These are phyloP conservation scores for Pythium oligandrum DNA, from an alignment of 352 stramenopile genomes.

Conservation along the genomic window DNA sequence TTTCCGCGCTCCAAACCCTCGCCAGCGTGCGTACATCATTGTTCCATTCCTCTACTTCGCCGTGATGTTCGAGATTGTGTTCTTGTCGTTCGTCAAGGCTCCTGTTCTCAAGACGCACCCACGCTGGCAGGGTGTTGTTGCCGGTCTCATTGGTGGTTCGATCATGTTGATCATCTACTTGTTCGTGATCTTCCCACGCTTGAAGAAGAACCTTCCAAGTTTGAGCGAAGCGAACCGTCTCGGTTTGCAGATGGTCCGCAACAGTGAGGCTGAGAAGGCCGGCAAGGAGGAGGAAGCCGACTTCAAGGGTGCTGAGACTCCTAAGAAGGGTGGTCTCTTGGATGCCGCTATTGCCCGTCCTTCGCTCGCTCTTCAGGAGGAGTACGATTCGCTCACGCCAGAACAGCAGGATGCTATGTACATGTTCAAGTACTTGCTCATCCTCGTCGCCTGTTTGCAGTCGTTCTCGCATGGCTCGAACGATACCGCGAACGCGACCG, in stretches of 20 bases:
- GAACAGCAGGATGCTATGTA: constrained; percentile 39
- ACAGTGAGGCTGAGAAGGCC: too few species aligned
- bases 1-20: constrained; percentile 28
- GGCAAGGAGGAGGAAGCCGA: too few species aligned
- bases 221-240: constrained; percentile 11
- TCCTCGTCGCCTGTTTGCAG: constrained; percentile 56
- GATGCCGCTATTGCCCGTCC: constrained; percentile 8
- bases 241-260: constrained; percentile 1
- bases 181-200: constrained; percentile 24
- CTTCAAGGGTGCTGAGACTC: too few species aligned
- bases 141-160: neutral
- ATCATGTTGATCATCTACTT: constrained; percentile 7
- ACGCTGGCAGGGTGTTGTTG: neutral
- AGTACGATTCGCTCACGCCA: constrained; percentile 22
- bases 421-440: constrained; percentile 57
- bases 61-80: constrained; percentile 36
- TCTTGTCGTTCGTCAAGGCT: constrained; percentile 47
- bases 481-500: constrained; percentile 80
- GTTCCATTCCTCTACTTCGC: constrained; percentile 45
- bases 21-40: constrained; percentile 26
- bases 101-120: constrained; percentile 2
- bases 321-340: too few species aligned
- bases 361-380: constrained; percentile 12
- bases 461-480: constrained; percentile 32
- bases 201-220: constrained; percentile 17